Evolutionary conservation across 164 flowering plant species (phyloP).

Genomic region (Tetrastigma voinierianum): DNA sequence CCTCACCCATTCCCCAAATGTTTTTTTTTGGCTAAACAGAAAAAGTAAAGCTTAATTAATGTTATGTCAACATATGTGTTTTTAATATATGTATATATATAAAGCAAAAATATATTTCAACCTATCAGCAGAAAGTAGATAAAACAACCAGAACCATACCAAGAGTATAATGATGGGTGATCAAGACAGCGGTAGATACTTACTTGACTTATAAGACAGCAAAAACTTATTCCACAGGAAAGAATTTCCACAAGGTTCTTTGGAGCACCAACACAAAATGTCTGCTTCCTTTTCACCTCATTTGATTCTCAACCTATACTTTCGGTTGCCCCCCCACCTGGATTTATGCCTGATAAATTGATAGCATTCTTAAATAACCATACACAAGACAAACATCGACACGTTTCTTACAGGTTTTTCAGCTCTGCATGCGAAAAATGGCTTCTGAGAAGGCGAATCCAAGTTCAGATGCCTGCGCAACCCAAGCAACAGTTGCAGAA

Average conservation of each 20-base stretch:
- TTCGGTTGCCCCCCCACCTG: conserved; percentile 13
- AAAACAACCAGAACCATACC: background rate
- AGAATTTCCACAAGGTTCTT: conserved; percentile 17
- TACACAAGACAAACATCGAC: conserved; percentile 1
- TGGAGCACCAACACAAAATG: conserved; percentile 17
- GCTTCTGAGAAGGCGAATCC: conserved; percentile 19
- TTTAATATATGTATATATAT: no score
- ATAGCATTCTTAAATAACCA: background rate
- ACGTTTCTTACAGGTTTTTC: background rate
- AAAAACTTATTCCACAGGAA: conserved; percentile 13
- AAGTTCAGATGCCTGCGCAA: conserved; percentile 13
- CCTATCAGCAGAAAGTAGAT: background rate
- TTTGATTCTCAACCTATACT: conserved; percentile 14
- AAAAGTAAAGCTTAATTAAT: no score
- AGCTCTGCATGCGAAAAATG: conserved; percentile 8
- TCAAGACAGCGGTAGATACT: background rate
- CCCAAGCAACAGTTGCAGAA: conserved; percentile 8
- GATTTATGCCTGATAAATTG: conserved; percentile 8
- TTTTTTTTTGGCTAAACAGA: no score
- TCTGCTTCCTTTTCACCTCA: conserved; percentile 5
- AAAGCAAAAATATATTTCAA: no score
- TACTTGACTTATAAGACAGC: conserved; percentile 26
- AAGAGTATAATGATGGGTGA: background rate
- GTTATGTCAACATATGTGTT: no score
- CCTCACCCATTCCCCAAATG: no score